Percentiles rank a stretch among this genome's conserved stretches.
phyloP scores from a whole-genome alignment of 352 stramenopile species.

The Phytophthora meadii region DNA sequence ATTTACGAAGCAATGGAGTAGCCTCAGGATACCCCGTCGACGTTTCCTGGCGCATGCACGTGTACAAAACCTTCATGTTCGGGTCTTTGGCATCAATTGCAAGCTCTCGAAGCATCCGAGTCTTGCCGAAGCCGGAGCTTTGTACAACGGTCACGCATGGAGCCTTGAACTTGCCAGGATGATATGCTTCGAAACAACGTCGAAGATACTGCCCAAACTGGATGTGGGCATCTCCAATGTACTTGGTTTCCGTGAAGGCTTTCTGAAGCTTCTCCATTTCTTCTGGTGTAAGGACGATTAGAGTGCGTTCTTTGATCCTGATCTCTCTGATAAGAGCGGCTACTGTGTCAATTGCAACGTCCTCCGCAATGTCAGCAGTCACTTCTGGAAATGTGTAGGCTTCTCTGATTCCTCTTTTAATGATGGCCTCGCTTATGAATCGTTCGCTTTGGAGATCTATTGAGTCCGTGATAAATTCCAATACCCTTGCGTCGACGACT shows the following conservation, averaged over 20 bases:
- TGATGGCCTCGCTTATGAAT: no score
- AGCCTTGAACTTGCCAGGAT: neutral
- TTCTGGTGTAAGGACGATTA: no score
- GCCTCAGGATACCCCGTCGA: slow-evolving; percentile 14
- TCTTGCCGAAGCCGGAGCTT: slow-evolving; percentile 30
- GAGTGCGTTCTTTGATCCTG: no score
- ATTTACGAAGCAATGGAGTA: neutral
- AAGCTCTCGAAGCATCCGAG: slow-evolving; percentile 13
- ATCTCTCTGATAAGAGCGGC: no score
- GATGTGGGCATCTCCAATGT: neutral
- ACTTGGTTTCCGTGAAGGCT: neutral
- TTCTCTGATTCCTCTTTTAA: no score
- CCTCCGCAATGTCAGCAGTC: no score
- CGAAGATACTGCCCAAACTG: neutral
- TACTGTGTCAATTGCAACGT: no score
- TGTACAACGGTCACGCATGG: slow-evolving; percentile 10
- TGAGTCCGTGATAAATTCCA: no score
- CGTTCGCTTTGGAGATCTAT: no score
- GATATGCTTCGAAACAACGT: neutral
- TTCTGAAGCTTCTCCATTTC: neutral
- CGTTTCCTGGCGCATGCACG: neutral
- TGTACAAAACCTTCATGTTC: slow-evolving; percentile 18
- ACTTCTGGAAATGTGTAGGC: neutral
- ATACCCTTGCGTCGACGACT: no score
- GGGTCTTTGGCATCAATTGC: neutral